A percentile compares a stretch with the other conserved stretches of the same genome.
Evolutionary conservation across 148 eudicot species (phyloP).

Genomic region (Simmondsia chinensis): DNA sequence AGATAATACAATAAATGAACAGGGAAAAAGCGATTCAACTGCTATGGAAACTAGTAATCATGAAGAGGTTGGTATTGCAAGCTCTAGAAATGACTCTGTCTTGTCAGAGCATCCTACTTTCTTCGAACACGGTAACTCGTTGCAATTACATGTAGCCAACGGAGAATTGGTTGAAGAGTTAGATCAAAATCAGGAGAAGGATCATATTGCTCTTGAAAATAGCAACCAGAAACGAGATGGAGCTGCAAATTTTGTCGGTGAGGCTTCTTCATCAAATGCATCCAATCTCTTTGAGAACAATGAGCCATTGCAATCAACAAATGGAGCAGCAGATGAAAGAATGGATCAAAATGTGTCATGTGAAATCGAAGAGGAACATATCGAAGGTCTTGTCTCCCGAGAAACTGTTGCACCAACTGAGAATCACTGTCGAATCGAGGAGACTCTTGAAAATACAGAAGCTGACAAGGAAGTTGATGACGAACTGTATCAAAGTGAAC

Average conservation of each 20-base stretch:
- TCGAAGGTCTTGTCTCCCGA: neutral
- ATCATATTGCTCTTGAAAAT: constrained; percentile 8
- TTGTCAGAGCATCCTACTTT: constrained; percentile 1
- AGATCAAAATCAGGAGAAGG: constrained; percentile 1
- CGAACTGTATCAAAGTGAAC: neutral
- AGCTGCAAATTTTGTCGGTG: constrained; percentile 2
- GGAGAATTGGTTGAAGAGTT: constrained; percentile 12
- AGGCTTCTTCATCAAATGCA: constrained; percentile 7
- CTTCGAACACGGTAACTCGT: neutral
- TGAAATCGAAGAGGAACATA: neutral
- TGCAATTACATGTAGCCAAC: constrained; percentile 8
- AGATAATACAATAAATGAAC: neutral
- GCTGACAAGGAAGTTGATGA: constrained; percentile 1
- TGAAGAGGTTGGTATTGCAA: constrained; percentile 16
- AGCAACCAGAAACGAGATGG: constrained; percentile 10
- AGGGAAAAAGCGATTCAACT: constrained; percentile 4
- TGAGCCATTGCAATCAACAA: constrained; percentile 2
- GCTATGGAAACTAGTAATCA: constrained; percentile 4
- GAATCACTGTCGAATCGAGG: neutral
- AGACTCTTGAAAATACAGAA: neutral
- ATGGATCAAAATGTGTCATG: neutral
- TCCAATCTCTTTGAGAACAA: constrained; percentile 10
- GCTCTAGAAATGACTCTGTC: constrained; percentile 1
- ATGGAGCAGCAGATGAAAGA: neutral
- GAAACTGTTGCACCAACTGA: neutral